A percentile compares a stretch with the other conserved stretches of the same genome.
Evolutionary conservation across 768 basidiomycete genomes (phyloP).

Genomic region (Pisolithus sp.): DNA sequence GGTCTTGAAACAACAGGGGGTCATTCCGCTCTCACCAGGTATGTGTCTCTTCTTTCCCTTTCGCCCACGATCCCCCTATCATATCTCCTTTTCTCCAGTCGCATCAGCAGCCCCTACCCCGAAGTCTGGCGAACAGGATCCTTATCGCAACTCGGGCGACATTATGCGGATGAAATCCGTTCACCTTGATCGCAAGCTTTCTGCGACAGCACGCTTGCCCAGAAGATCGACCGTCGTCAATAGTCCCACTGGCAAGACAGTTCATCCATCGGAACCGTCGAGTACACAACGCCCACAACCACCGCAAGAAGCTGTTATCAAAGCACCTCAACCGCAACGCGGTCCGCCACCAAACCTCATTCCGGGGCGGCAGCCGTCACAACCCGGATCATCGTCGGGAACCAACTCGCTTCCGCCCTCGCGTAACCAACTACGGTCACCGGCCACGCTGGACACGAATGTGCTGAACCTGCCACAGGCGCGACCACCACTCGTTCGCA

Average conservation of each 20-base stretch:
- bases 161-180: slow-evolving; percentile 94
- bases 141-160: slow-evolving; percentile 81
- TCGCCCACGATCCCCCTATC: slow-evolving; percentile 5
- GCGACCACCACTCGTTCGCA: slow-evolving; percentile 66
- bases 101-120: slow-evolving; percentile 28
- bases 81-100: slow-evolving; percentile 13
- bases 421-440: slow-evolving; percentile 35
- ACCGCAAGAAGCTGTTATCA: slow-evolving; percentile 31
- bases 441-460: slow-evolving; percentile 30
- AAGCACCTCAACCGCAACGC: slow-evolving; percentile 35
- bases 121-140: slow-evolving; percentile 49
- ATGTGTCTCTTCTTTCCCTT: slow-evolving; percentile 14
- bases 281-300: slow-evolving; percentile 36
- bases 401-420: slow-evolving; percentile 27
- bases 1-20: slow-evolving; percentile 80
- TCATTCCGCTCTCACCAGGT: slow-evolving; percentile 81
- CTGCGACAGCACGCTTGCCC: slow-evolving; percentile 85
- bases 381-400: slow-evolving; percentile 21
- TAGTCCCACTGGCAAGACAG: slow-evolving; percentile 83
- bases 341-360: slow-evolving; percentile 31
- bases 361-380: slow-evolving; percentile 31
- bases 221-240: slow-evolving; percentile 95
- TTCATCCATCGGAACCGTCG: slow-evolving; percentile 60
- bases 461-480: slow-evolving; percentile 40
- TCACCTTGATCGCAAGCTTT: slow-evolving; percentile 91